Percentiles rank a stretch among this genome's conserved stretches.
Evolutionary conservation across 192 early-diverging fungal species (phyloP).

Genomic region (Podila verticillata): DNA sequence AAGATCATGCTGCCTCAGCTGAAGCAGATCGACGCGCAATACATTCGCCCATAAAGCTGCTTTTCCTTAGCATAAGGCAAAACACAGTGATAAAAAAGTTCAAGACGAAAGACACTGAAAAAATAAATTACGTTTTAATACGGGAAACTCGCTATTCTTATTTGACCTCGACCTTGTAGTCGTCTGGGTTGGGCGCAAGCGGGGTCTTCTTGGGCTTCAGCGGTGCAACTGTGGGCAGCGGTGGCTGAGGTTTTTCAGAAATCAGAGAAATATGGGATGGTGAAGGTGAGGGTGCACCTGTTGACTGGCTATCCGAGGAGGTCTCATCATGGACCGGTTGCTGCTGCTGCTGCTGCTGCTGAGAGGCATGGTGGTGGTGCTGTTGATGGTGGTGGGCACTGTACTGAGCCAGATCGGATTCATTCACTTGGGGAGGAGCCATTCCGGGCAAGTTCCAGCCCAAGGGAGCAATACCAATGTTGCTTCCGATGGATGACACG

Average conservation of each 20-base stretch:
- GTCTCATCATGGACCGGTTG: not conserved
- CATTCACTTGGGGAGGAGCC: conserved; percentile 33
- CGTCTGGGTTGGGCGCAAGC: conserved; percentile 19
- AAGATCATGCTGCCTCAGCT: conserved; percentile 85
- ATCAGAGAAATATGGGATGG: conserved; percentile 40
- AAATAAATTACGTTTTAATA: not conserved
- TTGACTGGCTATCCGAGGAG: not conserved
- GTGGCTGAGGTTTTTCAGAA: conserved; percentile 17
- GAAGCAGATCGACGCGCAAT: conserved; percentile 91
- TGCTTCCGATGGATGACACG: conserved; percentile 12
- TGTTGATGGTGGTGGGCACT: conserved; percentile 1
- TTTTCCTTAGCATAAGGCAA: conserved; percentile 10
- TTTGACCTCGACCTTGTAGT: conserved; percentile 51
- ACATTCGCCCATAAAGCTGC: conserved; percentile 37
- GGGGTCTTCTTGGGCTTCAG: conserved; percentile 7
- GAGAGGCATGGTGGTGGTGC: conserved; percentile 3
- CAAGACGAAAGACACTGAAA: not conserved
- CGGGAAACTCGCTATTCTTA: not conserved
- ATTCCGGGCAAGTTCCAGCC: conserved; percentile 49
- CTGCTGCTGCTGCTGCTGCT: conserved; percentile 25
- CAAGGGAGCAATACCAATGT: conserved; percentile 31
- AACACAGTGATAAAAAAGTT: not conserved
- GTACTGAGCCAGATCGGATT: conserved; percentile 22
- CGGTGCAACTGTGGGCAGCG: conserved; percentile 20
- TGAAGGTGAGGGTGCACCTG: conserved; percentile 32